Evolutionary conservation across 2,329 filamentous ascomycete species (phyloP).

Genomic region (Colletotrichum costaricense): DNA sequence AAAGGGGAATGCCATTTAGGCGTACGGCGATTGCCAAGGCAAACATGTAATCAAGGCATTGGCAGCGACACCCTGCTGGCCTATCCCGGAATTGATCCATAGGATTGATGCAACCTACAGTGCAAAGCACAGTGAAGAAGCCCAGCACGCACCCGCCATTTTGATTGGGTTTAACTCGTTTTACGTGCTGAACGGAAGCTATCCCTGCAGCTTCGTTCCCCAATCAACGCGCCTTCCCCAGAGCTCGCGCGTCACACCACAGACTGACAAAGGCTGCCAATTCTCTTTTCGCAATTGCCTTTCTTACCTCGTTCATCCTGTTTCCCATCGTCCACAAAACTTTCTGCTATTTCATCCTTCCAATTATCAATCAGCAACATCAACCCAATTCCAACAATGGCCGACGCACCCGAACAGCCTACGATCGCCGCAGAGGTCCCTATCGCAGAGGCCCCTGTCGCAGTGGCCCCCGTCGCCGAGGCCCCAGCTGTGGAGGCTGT

Average conservation of each 20-base stretch:
- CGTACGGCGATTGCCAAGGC: conserved; percentile 7
- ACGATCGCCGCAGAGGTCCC: conserved; percentile 37
- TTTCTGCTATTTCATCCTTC: not conserved
- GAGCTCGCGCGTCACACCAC: conserved; percentile 35
- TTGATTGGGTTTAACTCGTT: conserved; percentile 18
- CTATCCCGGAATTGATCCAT: conserved; percentile 8
- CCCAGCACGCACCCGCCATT: not conserved
- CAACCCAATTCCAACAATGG: conserved; percentile 37
- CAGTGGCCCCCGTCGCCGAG: conserved; percentile 20
- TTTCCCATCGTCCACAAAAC: not conserved
- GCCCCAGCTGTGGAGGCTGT: conserved; percentile 35
- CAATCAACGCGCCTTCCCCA: conserved; percentile 37
- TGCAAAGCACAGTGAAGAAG: conserved; percentile 15
- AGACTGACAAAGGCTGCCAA: conserved; percentile 12
- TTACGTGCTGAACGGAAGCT: conserved; percentile 26
- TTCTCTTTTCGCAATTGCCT: conserved; percentile 6
- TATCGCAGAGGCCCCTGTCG: conserved; percentile 31
- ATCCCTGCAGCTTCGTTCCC: conserved; percentile 35
- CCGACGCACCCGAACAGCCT: conserved; percentile 44
- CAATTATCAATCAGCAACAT: not conserved
- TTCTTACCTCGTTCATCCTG: conserved; percentile 7
- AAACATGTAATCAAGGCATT: not conserved
- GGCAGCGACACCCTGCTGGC: not conserved
- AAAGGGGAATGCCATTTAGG: not conserved
- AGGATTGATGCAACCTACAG: conserved; percentile 27